These are phyloP conservation scores for Phytophthora sp. DNA, from an alignment of 352 stramenopile genomes.

Conservation along the genomic window DNA sequence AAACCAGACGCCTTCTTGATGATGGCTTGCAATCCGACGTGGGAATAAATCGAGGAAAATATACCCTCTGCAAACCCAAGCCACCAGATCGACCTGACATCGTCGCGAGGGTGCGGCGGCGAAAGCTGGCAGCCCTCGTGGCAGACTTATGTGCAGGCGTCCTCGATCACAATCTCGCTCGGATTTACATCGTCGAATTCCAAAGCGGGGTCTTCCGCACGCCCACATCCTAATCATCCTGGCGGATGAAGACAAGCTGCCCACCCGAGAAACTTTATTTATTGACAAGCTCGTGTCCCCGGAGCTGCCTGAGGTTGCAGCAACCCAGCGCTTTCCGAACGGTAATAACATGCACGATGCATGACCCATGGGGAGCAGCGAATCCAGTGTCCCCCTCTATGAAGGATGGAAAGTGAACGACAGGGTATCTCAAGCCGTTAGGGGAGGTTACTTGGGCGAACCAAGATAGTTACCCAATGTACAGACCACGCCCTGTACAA, in stretches of 20 bases:
- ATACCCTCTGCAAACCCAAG: background rate
- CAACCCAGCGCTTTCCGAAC: background rate
- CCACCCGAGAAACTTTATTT: background rate
- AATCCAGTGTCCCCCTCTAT: background rate
- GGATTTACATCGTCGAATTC: background rate
- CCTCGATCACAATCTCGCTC: background rate
- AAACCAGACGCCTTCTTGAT: background rate
- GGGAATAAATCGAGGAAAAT: background rate
- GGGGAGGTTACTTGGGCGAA: background rate
- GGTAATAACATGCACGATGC: background rate
- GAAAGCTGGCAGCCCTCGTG: background rate
- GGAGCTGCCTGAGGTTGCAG: background rate
- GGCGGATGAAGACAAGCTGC: background rate
- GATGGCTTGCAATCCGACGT: background rate
- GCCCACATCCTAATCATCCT: background rate
- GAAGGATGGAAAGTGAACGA: background rate
- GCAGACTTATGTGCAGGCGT: background rate
- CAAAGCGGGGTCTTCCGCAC: background rate
- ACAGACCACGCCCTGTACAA: constrained; percentile 39
- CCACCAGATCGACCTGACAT: background rate
- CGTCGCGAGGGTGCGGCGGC: background rate
- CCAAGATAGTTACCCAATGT: background rate
- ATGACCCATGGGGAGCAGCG: background rate
- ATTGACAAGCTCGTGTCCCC: background rate
- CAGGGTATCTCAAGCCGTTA: background rate